Evolutionary conservation across 1,139 yeast species (phyloP), one percentile per base, ranked within the genome.

Genomic region (Spathaspora jeffriesii): DNA sequence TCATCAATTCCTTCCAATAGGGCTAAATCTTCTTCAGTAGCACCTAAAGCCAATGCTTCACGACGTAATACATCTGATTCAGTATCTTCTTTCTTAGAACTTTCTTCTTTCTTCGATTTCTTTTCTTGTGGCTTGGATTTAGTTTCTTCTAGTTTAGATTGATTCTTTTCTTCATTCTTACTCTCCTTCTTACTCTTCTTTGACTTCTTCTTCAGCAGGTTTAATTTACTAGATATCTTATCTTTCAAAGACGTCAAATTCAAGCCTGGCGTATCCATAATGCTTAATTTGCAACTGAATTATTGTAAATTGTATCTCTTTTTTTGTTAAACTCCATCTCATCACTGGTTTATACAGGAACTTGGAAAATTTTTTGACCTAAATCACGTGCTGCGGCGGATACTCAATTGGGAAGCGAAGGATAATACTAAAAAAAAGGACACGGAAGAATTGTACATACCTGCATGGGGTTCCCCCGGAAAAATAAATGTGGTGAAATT

Each of bases 1-100:
- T 70, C 76, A 40, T 68, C 71, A 9, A 88, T 58, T 14, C 74
- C 82, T 15, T 71, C 70, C 21, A 86, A 56, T 49, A 85, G 64
- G 28, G 71, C 74, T 44, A 81, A 76, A 60, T 85, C 92, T 25
- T 77, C 89, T 53, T 82, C 86, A 17, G 84, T 71, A 9, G 91
- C 93, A 21, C 92, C 92, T 20, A 85, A 65, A 15, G 65, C 76
- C 23, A 85, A 63, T 1, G 93, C 95, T 68, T 85, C 93, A 53
- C 82, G 79, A 54, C 87, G 82, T 46, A 85, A 64, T 0, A 74
- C 59, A 5, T 80, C n/a, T n/a, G n/a, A n/a, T n/a, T n/a, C n/a
- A n/a, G n/a, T n/a, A n/a, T n/a, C 83, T 13, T 63, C 65, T 32
- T 58, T 47, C 17, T 40, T 45, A 14, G 36, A 37, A 22, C 25